Conservation (phyloP, 2,329 filamentous ascomycete genomes). For the Graphiopsis chlorocephala region DNA sequence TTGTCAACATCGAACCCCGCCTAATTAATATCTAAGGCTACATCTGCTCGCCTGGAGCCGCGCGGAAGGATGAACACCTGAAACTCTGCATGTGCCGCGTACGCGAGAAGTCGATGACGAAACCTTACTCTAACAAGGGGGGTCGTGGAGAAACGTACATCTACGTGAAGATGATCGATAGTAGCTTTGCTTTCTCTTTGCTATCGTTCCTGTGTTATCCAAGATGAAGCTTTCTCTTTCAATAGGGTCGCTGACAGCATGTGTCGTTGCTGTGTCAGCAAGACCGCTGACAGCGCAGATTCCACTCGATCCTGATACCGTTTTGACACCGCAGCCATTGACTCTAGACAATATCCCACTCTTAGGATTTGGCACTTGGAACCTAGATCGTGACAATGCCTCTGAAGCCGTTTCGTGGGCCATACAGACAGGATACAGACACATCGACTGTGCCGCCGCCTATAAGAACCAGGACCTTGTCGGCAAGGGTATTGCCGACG, state of each 20-base stretch:
- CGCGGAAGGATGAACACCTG: background rate
- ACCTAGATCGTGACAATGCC: conserved; percentile 35
- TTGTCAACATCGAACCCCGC: background rate
- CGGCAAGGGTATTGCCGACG: conserved; percentile 41
- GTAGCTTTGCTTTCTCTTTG: background rate
- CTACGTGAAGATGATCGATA: background rate
- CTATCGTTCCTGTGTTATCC: background rate
- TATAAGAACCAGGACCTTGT: conserved; percentile 47
- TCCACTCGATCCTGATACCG: conserved; percentile 23
- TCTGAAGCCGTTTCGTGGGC: conserved; percentile 38
- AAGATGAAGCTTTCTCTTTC: conserved; percentile 2
- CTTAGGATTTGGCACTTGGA: conserved; percentile 41
- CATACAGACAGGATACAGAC: conserved; percentile 51
- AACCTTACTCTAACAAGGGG: conserved; percentile 7
- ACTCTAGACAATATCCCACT: conserved; percentile 32
- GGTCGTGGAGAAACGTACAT: background rate
- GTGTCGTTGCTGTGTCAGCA: conserved; percentile 5
- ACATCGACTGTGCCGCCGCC: conserved; percentile 50
- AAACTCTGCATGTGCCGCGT: conserved; percentile 3
- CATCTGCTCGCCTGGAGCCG: background rate
- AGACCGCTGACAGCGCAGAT: conserved; percentile 24
- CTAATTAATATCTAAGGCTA: background rate
- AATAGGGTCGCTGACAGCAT: conserved; percentile 26
- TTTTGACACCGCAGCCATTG: conserved; percentile 20
- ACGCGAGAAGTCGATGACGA: conserved; percentile 8